Percentiles rank a stretch among this genome's conserved stretches.
Evolutionary conservation across 768 basidiomycete species (phyloP).

Genomic region (Agaricus bisporus): DNA sequence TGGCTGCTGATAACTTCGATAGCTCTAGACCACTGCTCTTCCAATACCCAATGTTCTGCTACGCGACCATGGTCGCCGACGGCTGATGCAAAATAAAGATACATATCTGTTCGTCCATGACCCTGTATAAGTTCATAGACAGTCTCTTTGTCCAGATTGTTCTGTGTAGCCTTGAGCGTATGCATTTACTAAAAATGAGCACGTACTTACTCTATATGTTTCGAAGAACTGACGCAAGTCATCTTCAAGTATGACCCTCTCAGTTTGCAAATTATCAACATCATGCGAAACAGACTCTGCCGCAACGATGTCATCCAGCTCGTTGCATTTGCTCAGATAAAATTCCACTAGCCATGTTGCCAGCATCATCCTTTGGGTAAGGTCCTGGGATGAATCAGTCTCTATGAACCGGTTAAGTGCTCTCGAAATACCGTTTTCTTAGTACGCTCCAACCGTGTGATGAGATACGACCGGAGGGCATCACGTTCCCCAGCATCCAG

Average conservation of each 20-base stretch:
- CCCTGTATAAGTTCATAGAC: slow-evolving; percentile 91
- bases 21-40: slow-evolving; percentile 89
- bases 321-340: slow-evolving; percentile 94
- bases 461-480: slow-evolving; percentile 83
- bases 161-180: slow-evolving; percentile 35
- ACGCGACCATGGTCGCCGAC: slow-evolving; percentile 82
- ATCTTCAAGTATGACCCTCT: slow-evolving; percentile 81
- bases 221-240: slow-evolving; percentile 90
- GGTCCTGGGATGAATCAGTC: slow-evolving; percentile 46
- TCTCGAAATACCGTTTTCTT: slow-evolving; percentile 56
- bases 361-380: slow-evolving; percentile 94
- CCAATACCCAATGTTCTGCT: slow-evolving; percentile 86
- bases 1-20: slow-evolving; percentile 89
- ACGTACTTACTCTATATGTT: slow-evolving; percentile 74
- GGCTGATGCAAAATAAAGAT: slow-evolving; percentile 79
- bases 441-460: slow-evolving; percentile 80
- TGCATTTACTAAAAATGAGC: background rate
- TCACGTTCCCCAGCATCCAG: slow-evolving; percentile 88
- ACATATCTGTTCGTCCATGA: slow-evolving; percentile 90
- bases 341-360: slow-evolving; percentile 99
- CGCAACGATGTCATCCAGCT: slow-evolving; percentile 89
- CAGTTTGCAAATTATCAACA: slow-evolving; percentile 77
- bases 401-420: background rate
- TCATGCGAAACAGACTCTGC: slow-evolving; percentile 79
- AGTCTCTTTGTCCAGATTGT: slow-evolving; percentile 77